phyloP scores from a whole-genome alignment of 1,139 yeast species.

The Yueomyces sp. region DNA sequence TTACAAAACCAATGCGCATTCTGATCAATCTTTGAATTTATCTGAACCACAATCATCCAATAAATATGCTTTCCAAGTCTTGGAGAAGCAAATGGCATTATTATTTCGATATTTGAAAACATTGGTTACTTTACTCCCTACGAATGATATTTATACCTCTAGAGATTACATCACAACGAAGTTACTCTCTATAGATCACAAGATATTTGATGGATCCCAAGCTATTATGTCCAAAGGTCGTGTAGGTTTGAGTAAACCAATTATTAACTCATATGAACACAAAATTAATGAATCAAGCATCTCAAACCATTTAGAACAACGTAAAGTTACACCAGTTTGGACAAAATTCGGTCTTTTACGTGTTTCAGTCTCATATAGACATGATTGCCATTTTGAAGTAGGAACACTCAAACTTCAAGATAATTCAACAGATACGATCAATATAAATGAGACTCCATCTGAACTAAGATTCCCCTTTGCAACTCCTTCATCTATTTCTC shows the following conservation, averaged over 20 bases:
- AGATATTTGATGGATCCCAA: constrained; percentile 63
- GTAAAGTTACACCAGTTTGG: constrained; percentile 52
- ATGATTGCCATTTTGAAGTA: constrained; percentile 53
- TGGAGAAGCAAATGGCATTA: constrained; percentile 43
- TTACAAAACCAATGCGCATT: constrained; percentile 4
- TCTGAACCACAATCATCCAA: constrained; percentile 4
- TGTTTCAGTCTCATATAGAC: constrained; percentile 69
- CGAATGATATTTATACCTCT: constrained; percentile 37
- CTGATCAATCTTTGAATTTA: not conserved
- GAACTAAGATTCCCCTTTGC: not conserved
- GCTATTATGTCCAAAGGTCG: constrained; percentile 75
- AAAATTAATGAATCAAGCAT: constrained; percentile 25
- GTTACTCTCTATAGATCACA: constrained; percentile 33
- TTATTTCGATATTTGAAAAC: constrained; percentile 66
- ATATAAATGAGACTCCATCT: constrained; percentile 4
- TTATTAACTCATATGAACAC: constrained; percentile 34
- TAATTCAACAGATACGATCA: constrained; percentile 5
- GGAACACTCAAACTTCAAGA: constrained; percentile 13
- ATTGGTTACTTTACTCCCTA: constrained; percentile 56
- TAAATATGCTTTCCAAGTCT: not conserved
- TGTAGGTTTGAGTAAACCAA: constrained; percentile 64
- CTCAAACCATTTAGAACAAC: constrained; percentile 45
- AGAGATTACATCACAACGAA: constrained; percentile 26
- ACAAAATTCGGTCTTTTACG: constrained; percentile 66
- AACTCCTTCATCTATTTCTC: constrained; percentile 20